These are phyloP conservation scores for Trypanosomatidae sp. DNA, from an alignment of 208 protist species.

Conservation along the genomic window DNA sequence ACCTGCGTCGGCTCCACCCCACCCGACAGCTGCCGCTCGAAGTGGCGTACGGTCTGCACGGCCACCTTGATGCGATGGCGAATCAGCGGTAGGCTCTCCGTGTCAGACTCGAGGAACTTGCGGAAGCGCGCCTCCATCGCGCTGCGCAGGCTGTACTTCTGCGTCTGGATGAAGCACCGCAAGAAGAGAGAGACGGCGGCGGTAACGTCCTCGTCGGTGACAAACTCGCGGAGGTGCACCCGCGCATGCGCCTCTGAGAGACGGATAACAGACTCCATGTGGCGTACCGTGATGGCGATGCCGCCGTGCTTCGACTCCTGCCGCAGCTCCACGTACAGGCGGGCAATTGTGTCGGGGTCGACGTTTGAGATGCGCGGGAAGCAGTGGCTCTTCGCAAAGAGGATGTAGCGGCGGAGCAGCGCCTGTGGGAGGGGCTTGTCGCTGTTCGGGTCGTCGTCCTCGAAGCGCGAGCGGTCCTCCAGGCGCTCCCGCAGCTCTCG, in stretches of 20 bases:
- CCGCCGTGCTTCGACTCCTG: slow-evolving; percentile 94
- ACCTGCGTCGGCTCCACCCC: slow-evolving; percentile 80
- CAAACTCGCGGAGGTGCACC: slow-evolving; percentile 97
- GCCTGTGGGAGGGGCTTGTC: slow-evolving; percentile 92
- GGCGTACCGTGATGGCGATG: slow-evolving; percentile 97
- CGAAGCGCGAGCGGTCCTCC: slow-evolving; percentile 35
- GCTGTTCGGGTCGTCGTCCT: slow-evolving; percentile 86
- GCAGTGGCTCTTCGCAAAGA: slow-evolving; percentile 95
- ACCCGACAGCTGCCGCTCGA: slow-evolving; percentile 83
- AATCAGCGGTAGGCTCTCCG: slow-evolving; percentile 84
- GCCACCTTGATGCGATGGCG: slow-evolving; percentile 86
- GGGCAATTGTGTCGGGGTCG: slow-evolving; percentile 93
- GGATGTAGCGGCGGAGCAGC: slow-evolving; percentile 98
- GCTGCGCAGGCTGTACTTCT: slow-evolving; percentile 91
- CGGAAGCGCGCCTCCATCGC: slow-evolving; percentile 87
- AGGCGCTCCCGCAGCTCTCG: slow-evolving; percentile 45
- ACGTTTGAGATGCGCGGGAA: slow-evolving; percentile 93
- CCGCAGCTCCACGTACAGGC: slow-evolving; percentile 97
- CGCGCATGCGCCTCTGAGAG: slow-evolving; percentile 98
- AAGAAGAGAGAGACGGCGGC: slow-evolving; percentile 98
- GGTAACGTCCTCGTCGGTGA: slow-evolving; percentile 97
- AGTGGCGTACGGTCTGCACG: slow-evolving; percentile 74
- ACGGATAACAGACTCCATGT: slow-evolving; percentile 99
- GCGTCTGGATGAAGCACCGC: slow-evolving; percentile 98
- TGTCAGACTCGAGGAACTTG: slow-evolving; percentile 87